Base-by-base conservation (phyloP, 192 early-diverging fungal species). In the Linnemannia elongata region DNA sequence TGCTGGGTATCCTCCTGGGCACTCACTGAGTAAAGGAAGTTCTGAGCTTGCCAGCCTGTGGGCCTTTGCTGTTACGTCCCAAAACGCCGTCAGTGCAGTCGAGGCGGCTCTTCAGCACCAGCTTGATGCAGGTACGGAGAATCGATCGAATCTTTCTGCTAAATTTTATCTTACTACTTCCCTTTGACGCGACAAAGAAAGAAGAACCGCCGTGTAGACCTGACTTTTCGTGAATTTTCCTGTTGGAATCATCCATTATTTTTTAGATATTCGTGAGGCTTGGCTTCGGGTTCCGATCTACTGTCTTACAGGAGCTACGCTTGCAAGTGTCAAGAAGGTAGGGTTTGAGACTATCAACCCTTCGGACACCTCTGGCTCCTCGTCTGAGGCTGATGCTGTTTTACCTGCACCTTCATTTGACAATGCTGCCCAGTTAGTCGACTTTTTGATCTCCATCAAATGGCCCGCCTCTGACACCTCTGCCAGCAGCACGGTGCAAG, bases 41-140 rank as follows among this genome's bases (percentile, higher is more conserved):
- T 63, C 52, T 12, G 44, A 27, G 76, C 9, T 9, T 15, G 54
- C 41, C 18, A 63, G 10, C 12, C 36, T 86, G 24, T 86, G 84
- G 84, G 84, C 84, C 1, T 86, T 86, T 57, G 84, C 79, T 1
- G 70, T 86, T 18, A 86, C 84, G 0, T 86, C 84, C 4, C 84
- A 86, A 36, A 86, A 86, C 12, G 78, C 84, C 0, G 84, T 81
- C 15, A 44, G 20, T 27, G 78, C 84, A 17, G 17, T 81, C 0
- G 75, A 74, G 39, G 44, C 69, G 4, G 79, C 79, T 9, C 55
- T 86, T 4, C 54, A 55, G n/a, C 42, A n/a, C 41, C 84, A 86
- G 69, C 33, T 60, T 33, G 79, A 86, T 36, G 47, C 44, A 36
- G 84, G 84, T 78, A 78, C 7, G 47, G 30, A 13, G 20, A 27